A percentile compares a stretch with the other conserved stretches of the same genome.
Conservation (phyloP, 441 rosid genomes). For the Euphorbia celastroides region DNA sequence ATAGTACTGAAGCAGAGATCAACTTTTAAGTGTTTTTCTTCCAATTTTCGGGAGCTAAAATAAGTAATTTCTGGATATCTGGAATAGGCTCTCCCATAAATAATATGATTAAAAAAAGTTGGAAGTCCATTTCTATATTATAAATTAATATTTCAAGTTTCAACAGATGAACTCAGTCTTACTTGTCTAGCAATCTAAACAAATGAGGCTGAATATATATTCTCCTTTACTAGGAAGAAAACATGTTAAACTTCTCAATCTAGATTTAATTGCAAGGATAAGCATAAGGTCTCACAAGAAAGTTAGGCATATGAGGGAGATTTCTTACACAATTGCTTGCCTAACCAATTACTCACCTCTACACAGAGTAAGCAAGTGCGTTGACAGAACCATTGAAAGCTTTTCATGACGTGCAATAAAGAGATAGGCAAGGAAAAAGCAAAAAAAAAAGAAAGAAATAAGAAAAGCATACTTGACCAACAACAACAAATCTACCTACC, state of each 20-base stretch:
- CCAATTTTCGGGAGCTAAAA: neutral
- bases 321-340: neutral
- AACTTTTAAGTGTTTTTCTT: neutral
- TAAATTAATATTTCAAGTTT: neutral
- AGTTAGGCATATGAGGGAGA: neutral
- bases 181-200: neutral
- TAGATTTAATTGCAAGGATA: neutral
- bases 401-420: neutral
- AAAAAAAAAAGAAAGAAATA: too few relatives aligned
- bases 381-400: neutral
- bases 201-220: neutral
- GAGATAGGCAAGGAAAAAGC: neutral
- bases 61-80: neutral
- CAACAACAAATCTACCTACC: conserved; percentile 45
- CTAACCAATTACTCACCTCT: neutral
- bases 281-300: neutral
- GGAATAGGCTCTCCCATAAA: neutral
- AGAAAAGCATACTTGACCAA: neutral
- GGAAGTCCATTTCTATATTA: neutral
- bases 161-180: neutral
- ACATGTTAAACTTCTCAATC: neutral
- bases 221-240: neutral
- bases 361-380: neutral
- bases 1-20: neutral
- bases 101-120: neutral